These are phyloP conservation scores for Thermothelomyces thermophilus DNA, from an alignment of 2,329 filamentous ascomycete genomes.

Conservation along the genomic window DNA sequence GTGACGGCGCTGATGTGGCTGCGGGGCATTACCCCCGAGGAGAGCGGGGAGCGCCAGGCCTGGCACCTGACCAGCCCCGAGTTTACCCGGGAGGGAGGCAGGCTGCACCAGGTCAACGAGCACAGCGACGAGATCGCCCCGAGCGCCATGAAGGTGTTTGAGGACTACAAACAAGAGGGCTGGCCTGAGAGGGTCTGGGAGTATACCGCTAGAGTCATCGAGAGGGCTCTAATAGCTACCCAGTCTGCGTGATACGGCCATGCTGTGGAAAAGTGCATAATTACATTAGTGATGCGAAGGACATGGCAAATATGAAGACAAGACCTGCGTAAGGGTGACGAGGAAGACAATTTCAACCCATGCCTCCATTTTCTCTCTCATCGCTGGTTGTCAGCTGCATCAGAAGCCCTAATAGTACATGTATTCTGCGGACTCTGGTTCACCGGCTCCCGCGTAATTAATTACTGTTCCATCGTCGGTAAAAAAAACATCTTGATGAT, in stretches of 20 bases:
- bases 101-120: not conserved
- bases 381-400: too few relatives aligned
- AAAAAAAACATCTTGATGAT: too few relatives aligned
- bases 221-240: not conserved
- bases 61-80: not conserved
- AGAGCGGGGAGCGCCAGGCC: not conserved
- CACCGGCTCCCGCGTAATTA: too few relatives aligned
- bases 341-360: not conserved
- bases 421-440: too few relatives aligned
- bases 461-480: too few relatives aligned
- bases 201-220: not conserved
- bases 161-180: not conserved
- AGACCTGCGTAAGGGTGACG: not conserved
- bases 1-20: not conserved
- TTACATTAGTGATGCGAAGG: too few relatives aligned
- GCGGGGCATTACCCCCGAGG: not conserved
- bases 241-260: too few relatives aligned
- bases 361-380: too few relatives aligned
- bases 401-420: too few relatives aligned
- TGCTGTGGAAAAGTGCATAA: too few relatives aligned
- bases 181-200: not conserved
- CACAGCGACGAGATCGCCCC: not conserved
- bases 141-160: not conserved
- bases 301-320: too few relatives aligned
- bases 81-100: not conserved